phyloP scores from a whole-genome alignment of 768 basidiomycete species.

The Exidia glandulosa region DNA sequence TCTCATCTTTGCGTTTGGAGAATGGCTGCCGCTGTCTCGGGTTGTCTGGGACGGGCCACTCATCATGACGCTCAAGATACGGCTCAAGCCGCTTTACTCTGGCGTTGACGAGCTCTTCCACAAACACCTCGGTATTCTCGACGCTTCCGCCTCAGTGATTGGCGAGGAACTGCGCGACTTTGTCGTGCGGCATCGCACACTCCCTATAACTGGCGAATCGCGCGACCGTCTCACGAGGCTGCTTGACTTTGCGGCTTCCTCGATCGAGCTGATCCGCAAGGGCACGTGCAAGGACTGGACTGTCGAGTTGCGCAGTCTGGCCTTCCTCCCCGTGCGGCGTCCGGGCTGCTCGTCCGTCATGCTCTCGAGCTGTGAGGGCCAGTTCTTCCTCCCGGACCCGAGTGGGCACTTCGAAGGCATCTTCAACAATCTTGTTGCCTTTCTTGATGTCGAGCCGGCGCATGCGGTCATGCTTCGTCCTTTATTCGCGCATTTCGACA shows the following conservation, averaged over 20 bases:
- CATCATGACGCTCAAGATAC: conserved; percentile 10
- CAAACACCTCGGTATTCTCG: conserved; percentile 6
- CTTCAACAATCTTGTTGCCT: background rate
- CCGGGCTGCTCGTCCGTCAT: background rate
- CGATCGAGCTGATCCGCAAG: background rate
- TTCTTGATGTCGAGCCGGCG: background rate
- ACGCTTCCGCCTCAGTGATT: conserved; percentile 8
- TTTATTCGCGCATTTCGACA: background rate
- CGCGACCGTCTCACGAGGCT: background rate
- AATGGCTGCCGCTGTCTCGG: background rate
- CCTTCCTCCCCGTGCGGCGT: background rate
- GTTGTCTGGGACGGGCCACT: conserved; percentile 13
- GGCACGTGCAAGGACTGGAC: background rate
- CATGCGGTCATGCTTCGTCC: background rate
- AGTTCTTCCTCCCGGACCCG: background rate
- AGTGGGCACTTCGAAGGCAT: background rate
- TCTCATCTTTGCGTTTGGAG: background rate
- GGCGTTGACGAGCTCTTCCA: conserved; percentile 10
- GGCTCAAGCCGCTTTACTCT: conserved; percentile 8
- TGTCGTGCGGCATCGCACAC: background rate
- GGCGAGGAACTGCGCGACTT: conserved; percentile 9
- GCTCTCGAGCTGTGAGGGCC: background rate
- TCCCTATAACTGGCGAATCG: background rate
- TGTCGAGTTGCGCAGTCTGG: background rate
- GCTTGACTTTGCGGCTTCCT: background rate